Percentiles rank a stretch among this genome's conserved stretches.
phyloP scores from a whole-genome alignment of 306 rosid genomes.

The Styphnolobium japonicum region DNA sequence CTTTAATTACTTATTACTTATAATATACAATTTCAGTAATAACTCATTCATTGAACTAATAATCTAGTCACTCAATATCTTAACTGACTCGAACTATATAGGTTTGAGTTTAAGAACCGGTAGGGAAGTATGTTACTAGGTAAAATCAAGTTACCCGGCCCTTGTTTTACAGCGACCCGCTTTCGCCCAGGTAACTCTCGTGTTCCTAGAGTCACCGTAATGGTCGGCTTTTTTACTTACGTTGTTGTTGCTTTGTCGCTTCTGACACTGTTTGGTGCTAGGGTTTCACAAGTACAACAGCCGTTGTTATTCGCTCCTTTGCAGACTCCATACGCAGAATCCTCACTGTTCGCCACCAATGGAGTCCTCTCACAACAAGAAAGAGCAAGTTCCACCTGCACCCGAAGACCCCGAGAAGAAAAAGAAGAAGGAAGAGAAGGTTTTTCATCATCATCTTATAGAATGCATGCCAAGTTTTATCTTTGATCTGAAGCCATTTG shows the following conservation, averaged over 20 bases:
- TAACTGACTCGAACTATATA: too few species aligned
- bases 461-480: not conserved
- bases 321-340: conserved; percentile 3
- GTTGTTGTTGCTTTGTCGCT: not conserved
- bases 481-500: not conserved
- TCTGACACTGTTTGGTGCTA: not conserved
- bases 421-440: conserved; percentile 95
- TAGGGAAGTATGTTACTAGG: too few species aligned
- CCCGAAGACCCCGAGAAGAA: conserved; percentile 87
- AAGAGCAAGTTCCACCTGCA: conserved; percentile 26
- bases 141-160: not conserved
- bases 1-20: too few species aligned
- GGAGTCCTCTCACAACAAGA: conserved; percentile 29
- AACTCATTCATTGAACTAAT: too few species aligned
- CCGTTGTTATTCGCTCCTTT: not conserved
- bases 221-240: too few species aligned
- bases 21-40: too few species aligned
- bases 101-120: too few species aligned
- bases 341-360: conserved; percentile 19
- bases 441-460: not conserved
- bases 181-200: not conserved
- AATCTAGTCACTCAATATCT: too few species aligned
- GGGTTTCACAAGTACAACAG: not conserved
- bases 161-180: not conserved
- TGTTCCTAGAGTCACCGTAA: too few species aligned